These are phyloP conservation scores for Pyrenophora seminiperda DNA, from an alignment of 2,329 filamentous ascomycete genomes.

Conservation along the genomic window DNA sequence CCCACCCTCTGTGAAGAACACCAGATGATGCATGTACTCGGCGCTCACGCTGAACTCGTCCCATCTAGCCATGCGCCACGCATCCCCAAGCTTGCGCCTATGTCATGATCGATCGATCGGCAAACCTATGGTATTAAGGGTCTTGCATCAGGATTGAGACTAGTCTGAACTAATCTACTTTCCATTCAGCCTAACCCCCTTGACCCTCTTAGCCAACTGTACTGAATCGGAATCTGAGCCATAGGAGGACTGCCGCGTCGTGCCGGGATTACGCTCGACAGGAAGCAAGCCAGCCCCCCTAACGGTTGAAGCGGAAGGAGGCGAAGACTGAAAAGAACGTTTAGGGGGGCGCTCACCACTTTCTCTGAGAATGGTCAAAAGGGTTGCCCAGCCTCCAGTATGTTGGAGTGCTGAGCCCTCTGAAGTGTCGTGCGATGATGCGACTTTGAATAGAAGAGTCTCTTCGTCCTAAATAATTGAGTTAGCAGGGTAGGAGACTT, in stretches of 20 bases:
- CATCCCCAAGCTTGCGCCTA: background rate
- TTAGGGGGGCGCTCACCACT: constrained; percentile 95
- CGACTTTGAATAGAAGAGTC: constrained; percentile 81
- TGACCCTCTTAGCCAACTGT: constrained; percentile 68
- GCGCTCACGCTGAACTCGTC: constrained; percentile 1
- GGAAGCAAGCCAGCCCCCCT: constrained; percentile 43
- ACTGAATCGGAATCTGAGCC: constrained; percentile 59
- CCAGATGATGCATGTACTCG: constrained; percentile 12
- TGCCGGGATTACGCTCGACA: constrained; percentile 22
- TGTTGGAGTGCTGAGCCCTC: constrained; percentile 84
- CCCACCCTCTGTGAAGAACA: constrained; percentile 1
- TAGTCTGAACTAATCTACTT: constrained; percentile 26
- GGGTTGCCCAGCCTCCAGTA: constrained; percentile 89
- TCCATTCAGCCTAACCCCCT: constrained; percentile 62
- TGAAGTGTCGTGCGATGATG: constrained; percentile 77
- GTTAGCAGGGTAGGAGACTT: constrained; percentile 10
- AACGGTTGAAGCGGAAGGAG: constrained; percentile 40
- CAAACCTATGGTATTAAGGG: constrained; percentile 29
- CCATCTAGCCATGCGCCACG: constrained; percentile 5
- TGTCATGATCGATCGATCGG: constrained; percentile 18
- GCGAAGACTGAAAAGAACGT: constrained; percentile 53
- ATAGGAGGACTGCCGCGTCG: constrained; percentile 34
- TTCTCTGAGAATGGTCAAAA: constrained; percentile 91
- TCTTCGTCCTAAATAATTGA: constrained; percentile 75
- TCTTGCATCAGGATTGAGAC: constrained; percentile 20